Base-by-base conservation (phyloP, 2,329 filamentous ascomycete genomes). In the Domatiomyces globalis region DNA sequence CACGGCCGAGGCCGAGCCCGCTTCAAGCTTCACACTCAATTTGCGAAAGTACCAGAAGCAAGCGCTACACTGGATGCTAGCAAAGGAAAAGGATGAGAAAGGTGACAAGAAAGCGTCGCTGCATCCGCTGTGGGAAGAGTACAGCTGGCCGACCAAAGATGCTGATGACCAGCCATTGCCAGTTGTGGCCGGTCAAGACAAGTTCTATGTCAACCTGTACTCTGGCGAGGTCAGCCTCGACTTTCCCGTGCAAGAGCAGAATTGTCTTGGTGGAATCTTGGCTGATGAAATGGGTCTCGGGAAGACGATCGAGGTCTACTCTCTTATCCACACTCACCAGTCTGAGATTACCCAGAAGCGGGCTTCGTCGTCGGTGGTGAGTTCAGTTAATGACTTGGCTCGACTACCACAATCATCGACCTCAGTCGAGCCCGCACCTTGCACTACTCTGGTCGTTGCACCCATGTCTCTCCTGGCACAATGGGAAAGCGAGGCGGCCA, bases 281-380 rank as follows among this genome's bases (percentile, higher is more conserved):
- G 92, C 92, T 7, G 92, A 98, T 62, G 76, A 96, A 68, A 98
- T 98, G 92, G 92, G 92, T 46, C 73, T 98, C 1, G 92, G 92
- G 33, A 98, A 98, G 71, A 98, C 92, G 0, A 96, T 98, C 49
- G 90, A 98, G 64, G 96, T 98, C 88, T 79, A 98, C 55, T 92
- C 87, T 67, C 72, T 98, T 48, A 78, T 98, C 4, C 92, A 98
- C 65, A 80, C 86, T 0, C 86, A 96, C 64, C 80, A 78, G 55
- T 83, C 80, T 2, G 74, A 83, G 19, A 63, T 72, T 25, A 48
- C 58, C 19, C 60, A 60, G 42, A 60, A 63, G 54, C 17, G 20
- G 10, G 56, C 58, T 39, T 53, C 61, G 8, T 55, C 62, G 2
- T 76, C 74, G 5, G 71, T 59, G 42, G 55, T 63, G 15, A 60